Conservation (phyloP, 257 asterid genomes). For the Solanum gracilifrons region DNA sequence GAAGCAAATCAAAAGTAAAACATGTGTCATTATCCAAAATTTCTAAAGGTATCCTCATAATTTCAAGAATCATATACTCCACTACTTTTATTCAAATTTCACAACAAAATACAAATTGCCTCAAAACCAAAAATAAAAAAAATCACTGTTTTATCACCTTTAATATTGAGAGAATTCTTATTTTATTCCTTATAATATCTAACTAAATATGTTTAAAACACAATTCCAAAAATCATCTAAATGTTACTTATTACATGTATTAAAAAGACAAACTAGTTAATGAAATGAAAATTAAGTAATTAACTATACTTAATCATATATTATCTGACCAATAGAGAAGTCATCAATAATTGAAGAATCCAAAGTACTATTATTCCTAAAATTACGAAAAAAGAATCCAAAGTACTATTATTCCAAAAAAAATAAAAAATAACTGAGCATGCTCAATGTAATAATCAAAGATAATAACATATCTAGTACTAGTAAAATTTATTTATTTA, state of each 20-base stretch:
- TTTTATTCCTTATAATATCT: neutral
- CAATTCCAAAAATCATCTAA: neutral
- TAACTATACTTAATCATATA: neutral
- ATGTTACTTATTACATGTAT: neutral
- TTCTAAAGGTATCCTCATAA: neutral
- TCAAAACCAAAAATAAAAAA: neutral
- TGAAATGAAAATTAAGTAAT: neutral
- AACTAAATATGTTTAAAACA: neutral
- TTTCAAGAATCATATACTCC: neutral
- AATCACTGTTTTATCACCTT: neutral
- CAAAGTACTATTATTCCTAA: neutral
- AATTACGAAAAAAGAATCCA: neutral
- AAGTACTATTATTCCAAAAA: neutral
- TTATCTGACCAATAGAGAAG: neutral
- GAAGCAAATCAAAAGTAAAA: neutral
- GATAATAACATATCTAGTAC: too few relatives aligned
- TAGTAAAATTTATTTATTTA: too few relatives aligned
- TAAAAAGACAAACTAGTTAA: neutral
- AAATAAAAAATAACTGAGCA: too few relatives aligned
- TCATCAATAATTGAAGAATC: neutral
- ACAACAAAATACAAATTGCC: neutral
- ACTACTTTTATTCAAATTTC: neutral
- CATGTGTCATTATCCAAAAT: constrained; percentile 4
- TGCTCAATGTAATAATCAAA: neutral
- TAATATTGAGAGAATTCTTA: neutral